Percentiles rank a stretch among this genome's conserved stretches.
phyloP scores from a whole-genome alignment of 2,329 filamentous ascomycete genomes.

The Diaporthe amygdali region DNA sequence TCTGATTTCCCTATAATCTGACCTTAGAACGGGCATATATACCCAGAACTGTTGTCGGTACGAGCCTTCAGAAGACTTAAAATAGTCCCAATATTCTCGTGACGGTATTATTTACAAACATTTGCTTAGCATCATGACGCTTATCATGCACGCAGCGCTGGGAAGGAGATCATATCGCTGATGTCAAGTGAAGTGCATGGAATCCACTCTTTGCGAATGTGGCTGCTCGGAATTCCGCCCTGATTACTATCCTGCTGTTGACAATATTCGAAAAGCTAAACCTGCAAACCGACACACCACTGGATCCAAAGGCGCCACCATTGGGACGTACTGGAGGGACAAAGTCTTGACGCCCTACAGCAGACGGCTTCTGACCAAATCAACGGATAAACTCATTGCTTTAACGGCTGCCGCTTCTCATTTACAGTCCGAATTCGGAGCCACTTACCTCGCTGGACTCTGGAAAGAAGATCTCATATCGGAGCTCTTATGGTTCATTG shows the following conservation, averaged over 20 bases:
- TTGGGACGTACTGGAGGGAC: background rate
- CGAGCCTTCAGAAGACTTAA: too few relatives aligned
- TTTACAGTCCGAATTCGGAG: background rate
- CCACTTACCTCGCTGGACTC: background rate
- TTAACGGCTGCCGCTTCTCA: background rate
- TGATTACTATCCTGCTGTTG: background rate
- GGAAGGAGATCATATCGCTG: background rate
- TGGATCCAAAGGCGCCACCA: background rate
- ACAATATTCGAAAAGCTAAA: background rate
- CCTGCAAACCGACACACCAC: background rate
- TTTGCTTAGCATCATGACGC: too few relatives aligned
- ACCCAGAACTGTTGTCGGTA: too few relatives aligned
- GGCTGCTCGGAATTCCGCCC: background rate
- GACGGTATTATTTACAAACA: too few relatives aligned
- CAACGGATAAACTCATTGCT: background rate
- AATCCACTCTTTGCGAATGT: background rate
- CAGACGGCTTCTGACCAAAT: background rate
- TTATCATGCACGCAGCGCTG: too few relatives aligned
- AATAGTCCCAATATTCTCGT: too few relatives aligned
- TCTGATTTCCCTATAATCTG: too few relatives aligned
- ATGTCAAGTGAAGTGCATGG: background rate
- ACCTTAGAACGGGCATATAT: too few relatives aligned
- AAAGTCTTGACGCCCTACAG: background rate
- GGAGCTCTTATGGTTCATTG: background rate
- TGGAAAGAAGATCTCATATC: background rate